These are phyloP conservation scores for Serendipita vermifera DNA, from an alignment of 768 basidiomycete genomes.

Conservation along the genomic window DNA sequence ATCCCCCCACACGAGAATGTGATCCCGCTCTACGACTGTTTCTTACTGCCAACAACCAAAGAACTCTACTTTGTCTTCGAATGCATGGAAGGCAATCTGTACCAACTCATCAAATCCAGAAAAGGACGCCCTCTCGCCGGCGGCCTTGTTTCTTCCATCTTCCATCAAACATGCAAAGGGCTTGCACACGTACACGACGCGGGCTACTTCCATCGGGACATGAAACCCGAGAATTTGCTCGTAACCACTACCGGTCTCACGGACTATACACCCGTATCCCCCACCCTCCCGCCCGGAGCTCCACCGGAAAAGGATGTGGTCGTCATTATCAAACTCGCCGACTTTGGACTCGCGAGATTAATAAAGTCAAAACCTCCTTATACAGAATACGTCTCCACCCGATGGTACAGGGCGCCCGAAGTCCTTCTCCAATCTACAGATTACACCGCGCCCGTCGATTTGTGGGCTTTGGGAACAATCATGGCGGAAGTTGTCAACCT, in stretches of 20 bases:
- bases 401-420: constrained; percentile 99
- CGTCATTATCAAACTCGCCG: constrained; percentile 93
- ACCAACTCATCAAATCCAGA: constrained; percentile 95
- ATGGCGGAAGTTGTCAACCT: constrained; percentile 94
- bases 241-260: constrained; percentile 94
- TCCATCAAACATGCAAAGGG: constrained; percentile 80
- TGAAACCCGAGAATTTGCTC: constrained; percentile 98
- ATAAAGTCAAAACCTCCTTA: constrained; percentile 82
- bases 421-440: constrained; percentile 82
- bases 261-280: constrained; percentile 77
- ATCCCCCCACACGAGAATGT: constrained; percentile 95
- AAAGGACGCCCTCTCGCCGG: constrained; percentile 93
- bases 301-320: constrained; percentile 86
- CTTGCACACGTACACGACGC: constrained; percentile 82
- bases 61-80: constrained; percentile 99
- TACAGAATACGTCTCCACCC: constrained; percentile 97
- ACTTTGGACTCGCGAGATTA: constrained; percentile 93
- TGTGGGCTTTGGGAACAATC: constrained; percentile 99
- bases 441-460: constrained; percentile 94
- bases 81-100: constrained; percentile 99
- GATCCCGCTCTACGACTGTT: constrained; percentile 97
- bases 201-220: constrained; percentile 98
- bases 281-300: constrained; percentile 46
- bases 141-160: constrained; percentile 89
- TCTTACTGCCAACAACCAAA: constrained; percentile 87